These are phyloP conservation scores for Dactylellina cionopaga DNA, from an alignment of 2,329 filamentous ascomycete genomes.

Conservation along the genomic window DNA sequence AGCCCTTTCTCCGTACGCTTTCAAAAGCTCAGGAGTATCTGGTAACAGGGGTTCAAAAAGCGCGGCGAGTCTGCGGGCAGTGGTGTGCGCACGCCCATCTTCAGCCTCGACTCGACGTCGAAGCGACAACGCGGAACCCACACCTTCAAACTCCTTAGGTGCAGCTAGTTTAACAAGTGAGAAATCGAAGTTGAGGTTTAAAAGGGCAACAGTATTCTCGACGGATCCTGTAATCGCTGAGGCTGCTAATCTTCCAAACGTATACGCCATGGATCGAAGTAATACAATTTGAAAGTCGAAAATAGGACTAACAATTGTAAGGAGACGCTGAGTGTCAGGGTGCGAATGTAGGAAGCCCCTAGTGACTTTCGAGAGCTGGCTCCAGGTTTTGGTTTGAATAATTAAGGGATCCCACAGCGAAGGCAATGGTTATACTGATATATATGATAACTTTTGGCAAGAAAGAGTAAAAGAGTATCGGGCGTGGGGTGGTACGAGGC, in stretches of 20 bases:
- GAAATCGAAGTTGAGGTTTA: conserved; percentile 48
- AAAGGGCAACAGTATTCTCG: conserved; percentile 32
- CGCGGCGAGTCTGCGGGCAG: conserved; percentile 34
- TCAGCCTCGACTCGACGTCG: conserved; percentile 32
- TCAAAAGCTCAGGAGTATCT: conserved; percentile 28
- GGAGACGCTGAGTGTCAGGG: too few species aligned
- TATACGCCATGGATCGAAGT: too few species aligned
- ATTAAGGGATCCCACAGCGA: too few species aligned
- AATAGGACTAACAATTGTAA: too few species aligned
- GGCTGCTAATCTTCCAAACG: conserved; percentile 15
- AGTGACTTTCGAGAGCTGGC: too few species aligned
- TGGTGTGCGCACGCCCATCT: conserved; percentile 17
- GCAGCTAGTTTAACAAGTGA: conserved; percentile 32
- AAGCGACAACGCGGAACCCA: conserved; percentile 19
- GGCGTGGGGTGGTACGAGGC: too few species aligned
- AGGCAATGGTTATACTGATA: too few species aligned
- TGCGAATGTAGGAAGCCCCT: too few species aligned
- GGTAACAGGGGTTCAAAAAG: conserved; percentile 37
- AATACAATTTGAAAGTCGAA: too few species aligned
- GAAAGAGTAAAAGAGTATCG: too few species aligned
- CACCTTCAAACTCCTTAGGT: conserved; percentile 42
- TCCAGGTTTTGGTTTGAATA: too few species aligned
- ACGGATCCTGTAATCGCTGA: conserved; percentile 17
- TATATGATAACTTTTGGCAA: too few species aligned
- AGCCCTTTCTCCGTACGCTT: conserved; percentile 47